phyloP scores from a whole-genome alignment of 192 early-diverging fungal species.

The Podila epicladia region DNA sequence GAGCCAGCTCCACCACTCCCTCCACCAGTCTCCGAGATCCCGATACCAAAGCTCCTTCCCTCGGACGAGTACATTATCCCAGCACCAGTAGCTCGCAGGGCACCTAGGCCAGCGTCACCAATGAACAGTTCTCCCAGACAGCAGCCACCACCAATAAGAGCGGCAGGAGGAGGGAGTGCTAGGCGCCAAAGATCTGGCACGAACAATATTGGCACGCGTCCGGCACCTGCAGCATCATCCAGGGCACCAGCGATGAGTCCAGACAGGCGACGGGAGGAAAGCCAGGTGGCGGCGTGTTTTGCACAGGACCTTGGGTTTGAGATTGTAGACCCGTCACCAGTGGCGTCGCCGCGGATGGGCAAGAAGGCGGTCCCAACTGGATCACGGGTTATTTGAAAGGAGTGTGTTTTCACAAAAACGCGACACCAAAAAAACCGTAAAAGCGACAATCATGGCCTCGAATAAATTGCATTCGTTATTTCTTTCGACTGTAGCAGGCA shows the following conservation, averaged over 20 bases:
- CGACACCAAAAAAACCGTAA: too few species aligned
- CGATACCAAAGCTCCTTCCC: conserved; percentile 10
- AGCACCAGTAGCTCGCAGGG: conserved; percentile 24
- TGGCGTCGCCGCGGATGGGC: neutral
- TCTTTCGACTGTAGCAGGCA: too few species aligned
- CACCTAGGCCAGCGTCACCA: conserved; percentile 3
- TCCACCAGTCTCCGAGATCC: neutral
- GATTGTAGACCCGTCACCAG: conserved; percentile 35
- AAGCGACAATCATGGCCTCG: too few species aligned
- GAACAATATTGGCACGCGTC: neutral
- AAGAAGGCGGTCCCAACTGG: too few species aligned
- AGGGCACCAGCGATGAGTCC: neutral
- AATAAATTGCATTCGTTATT: too few species aligned
- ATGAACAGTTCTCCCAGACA: neutral
- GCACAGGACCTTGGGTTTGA: conserved; percentile 47
- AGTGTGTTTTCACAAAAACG: too few species aligned
- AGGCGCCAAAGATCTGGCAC: neutral
- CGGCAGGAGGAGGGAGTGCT: neutral
- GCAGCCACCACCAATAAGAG: neutral
- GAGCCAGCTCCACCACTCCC: conserved; percentile 8
- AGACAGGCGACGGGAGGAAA: conserved; percentile 25
- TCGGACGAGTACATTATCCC: conserved; percentile 39
- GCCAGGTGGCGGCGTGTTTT: conserved; percentile 22
- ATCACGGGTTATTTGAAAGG: too few species aligned
- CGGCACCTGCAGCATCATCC: neutral